Evolutionary conservation across 805 yeast genomes (phyloP), one percentile per base, ranked within the genome.

Genomic region (Ogataea kodamae): DNA sequence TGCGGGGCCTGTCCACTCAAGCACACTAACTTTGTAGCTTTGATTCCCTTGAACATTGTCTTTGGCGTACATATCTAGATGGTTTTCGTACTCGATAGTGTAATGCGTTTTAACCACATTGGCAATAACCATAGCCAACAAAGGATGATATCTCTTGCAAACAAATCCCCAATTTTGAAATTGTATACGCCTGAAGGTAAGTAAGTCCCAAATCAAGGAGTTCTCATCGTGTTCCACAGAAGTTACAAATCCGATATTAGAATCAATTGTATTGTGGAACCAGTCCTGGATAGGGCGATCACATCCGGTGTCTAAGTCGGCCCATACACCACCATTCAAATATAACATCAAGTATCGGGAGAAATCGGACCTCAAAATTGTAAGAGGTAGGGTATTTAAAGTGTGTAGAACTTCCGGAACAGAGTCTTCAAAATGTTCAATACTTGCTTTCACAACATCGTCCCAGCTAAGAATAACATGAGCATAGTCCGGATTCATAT

Each of bases 121-220:
- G 6, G 72, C 62, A 22, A 74, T 68, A 23, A 71, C 46, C 37
- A 65, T 68, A n/a, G 76, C 64, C 41, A 72, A 59, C 6, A 72
- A 52, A 1, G 79, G 80, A 51, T 74, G 81, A n/a, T 75, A 72
- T 8, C 70, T 72, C 43, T 68, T 71, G 14, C 73, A 62, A 48
- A 72, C 76, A 29, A 74, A 53, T 3, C 74, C 67, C 62, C 75
- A 74, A 48, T 73, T 76, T 23, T 72, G 67, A 40, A 74, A 62
- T 44, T 74, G 78, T 18, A 72, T 54, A 39, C 79, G 55, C 30
- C 73, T 48, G 9, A 61, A 61, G 25, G 59, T 55, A 34, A 62
- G 61, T 13, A 57, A 50, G 25, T 63, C 54, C 78, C 78, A 73
- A 38, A 67, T 57, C 11, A 64, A 59, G 16, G 62, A 55, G 32